These are phyloP conservation scores for Umbelopsis sp. DNA, from an alignment of 192 early-diverging fungal genomes.

Conservation along the genomic window DNA sequence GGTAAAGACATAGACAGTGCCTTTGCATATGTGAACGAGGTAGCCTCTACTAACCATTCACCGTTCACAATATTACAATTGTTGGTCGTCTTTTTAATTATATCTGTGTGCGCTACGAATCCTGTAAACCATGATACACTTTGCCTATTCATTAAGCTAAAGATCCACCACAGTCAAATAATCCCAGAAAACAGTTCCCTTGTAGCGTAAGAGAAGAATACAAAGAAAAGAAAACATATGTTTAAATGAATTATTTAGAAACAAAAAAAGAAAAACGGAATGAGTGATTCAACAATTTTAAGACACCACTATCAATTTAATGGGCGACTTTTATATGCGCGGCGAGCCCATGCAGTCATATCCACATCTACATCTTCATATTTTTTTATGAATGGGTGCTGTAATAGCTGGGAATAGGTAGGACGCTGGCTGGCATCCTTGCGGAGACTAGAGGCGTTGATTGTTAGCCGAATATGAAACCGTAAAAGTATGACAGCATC, in stretches of 20 bases:
- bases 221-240: not conserved
- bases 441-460: conserved; percentile 43
- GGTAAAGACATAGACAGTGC: no score
- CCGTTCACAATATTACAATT: no score
- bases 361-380: conserved; percentile 70
- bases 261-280: not conserved
- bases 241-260: not conserved
- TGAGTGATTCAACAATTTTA: not conserved
- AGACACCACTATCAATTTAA: not conserved
- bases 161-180: no score
- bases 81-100: no score
- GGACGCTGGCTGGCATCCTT: conserved; percentile 76
- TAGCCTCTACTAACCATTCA: no score
- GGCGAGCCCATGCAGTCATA: conserved; percentile 80
- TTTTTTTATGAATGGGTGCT: conserved; percentile 75
- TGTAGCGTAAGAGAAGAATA: not conserved
- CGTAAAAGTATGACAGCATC: no score
- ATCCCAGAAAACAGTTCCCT: no score
- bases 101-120: no score
- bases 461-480: no score
- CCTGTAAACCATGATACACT: no score
- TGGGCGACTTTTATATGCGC: conserved; percentile 44
- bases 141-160: no score
- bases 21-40: no score
- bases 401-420: conserved; percentile 74